Conservation (phyloP, 108 stramenopile species). For the Nannochloropsis gaditana region DNA sequence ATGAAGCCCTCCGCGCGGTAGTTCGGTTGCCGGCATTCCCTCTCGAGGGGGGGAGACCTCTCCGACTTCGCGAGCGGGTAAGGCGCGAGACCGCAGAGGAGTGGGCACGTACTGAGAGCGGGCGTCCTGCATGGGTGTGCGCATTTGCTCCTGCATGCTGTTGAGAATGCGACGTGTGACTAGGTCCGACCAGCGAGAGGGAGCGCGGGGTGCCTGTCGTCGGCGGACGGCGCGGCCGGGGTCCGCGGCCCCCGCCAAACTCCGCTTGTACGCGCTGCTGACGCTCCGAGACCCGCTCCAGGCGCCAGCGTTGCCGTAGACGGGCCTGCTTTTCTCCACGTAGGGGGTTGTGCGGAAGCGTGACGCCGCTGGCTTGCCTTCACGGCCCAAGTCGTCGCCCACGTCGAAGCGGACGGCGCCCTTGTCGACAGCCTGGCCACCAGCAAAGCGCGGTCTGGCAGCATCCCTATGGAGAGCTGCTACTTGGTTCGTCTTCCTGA, state of each 20-base stretch:
- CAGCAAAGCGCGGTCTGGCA: neutral
- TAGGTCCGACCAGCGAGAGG: constrained; percentile 11
- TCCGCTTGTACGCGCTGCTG: neutral
- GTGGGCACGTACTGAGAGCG: neutral
- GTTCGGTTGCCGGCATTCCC: neutral
- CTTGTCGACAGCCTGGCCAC: neutral
- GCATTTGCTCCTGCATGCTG: constrained; percentile 19
- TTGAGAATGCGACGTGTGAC: neutral
- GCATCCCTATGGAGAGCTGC: neutral
- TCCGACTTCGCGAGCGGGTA: constrained; percentile 8
- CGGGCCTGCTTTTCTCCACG: neutral
- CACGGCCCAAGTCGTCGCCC: neutral
- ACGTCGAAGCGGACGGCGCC: neutral
- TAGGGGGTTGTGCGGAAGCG: neutral
- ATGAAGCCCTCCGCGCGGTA: neutral
- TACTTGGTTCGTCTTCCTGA: neutral
- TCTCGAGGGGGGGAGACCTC: neutral
- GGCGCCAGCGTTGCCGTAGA: neutral
- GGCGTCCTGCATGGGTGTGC: constrained; percentile 13
- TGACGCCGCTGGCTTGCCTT: neutral
- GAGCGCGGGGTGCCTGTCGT: constrained; percentile 13
- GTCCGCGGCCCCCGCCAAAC: neutral
- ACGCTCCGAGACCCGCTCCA: neutral
- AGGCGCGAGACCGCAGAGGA: neutral
- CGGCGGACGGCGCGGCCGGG: neutral